phyloP scores from a whole-genome alignment of 345 rosid species.

The Eucalyptus virginea region DNA sequence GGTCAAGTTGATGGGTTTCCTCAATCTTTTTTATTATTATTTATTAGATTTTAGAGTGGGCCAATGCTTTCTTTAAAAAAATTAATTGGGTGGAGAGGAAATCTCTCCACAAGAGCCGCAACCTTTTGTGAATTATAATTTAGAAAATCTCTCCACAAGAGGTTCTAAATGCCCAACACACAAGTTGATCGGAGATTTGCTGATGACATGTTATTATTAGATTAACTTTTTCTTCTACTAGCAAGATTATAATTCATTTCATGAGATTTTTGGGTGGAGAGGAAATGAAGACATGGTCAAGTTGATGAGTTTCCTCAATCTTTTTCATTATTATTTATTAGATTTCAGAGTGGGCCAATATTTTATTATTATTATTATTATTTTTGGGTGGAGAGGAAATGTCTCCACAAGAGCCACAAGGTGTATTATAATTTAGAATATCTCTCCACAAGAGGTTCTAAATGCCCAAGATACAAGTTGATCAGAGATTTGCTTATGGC shows the following conservation, averaged over 20 bases:
- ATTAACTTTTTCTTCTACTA: not conserved
- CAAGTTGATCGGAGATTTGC: not conserved
- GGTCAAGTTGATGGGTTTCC: not conserved
- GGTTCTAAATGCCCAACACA: not conserved
- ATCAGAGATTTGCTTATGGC: not conserved
- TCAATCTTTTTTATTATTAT: not conserved
- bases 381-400: not conserved
- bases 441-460: not conserved
- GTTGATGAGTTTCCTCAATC: not conserved
- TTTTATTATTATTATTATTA: not conserved
- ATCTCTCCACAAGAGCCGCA: not conserved
- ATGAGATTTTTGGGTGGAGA: not conserved
- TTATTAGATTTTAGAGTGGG: not conserved
- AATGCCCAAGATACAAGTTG: not conserved
- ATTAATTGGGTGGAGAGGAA: not conserved
- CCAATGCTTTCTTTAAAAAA: not conserved
- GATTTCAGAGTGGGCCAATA: not conserved
- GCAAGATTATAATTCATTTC: not conserved
- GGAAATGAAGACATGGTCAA: not conserved
- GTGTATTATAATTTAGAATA: not conserved
- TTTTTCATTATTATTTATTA: not conserved
- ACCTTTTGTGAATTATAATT: not conserved
- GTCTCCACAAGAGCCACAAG: not conserved
- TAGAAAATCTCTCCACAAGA: not conserved
- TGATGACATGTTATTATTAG: not conserved